Evolutionary conservation across 2,329 filamentous ascomycete species (phyloP).

Genomic region (Talaromyces piceae): DNA sequence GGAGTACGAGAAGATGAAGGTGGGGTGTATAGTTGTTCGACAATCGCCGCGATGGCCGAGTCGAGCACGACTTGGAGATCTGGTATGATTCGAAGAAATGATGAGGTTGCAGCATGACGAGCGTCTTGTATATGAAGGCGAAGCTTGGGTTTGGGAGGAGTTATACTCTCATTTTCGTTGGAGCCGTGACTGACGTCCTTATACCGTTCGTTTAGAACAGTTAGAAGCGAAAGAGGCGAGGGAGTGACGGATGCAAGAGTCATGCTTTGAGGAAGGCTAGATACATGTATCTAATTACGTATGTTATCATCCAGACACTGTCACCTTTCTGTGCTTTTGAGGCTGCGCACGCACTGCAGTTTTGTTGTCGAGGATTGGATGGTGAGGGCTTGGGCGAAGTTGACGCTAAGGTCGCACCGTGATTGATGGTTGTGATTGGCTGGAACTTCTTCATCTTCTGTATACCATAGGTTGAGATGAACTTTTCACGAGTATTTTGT

Average conservation of each 20-base stretch:
- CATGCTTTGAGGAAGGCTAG: neutral
- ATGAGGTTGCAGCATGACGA: conserved; percentile 49
- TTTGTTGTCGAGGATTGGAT: neutral
- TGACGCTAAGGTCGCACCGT: neutral
- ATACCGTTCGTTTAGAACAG: neutral
- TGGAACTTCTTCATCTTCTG: too few species aligned
- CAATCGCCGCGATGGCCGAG: conserved; percentile 58
- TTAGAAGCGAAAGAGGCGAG: conserved; percentile 5
- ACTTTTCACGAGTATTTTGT: too few species aligned
- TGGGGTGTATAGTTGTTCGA: conserved; percentile 61
- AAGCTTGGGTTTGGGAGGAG: conserved; percentile 8
- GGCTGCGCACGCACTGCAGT: neutral
- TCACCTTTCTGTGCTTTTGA: neutral
- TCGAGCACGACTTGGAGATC: conserved; percentile 53
- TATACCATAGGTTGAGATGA: too few species aligned
- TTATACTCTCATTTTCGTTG: neutral
- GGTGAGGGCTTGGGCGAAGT: neutral
- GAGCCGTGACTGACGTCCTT: neutral
- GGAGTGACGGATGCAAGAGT: conserved; percentile 3
- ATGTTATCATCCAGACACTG: neutral
- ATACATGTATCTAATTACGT: neutral
- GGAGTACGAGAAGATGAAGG: conserved; percentile 8
- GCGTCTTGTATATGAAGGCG: conserved; percentile 35
- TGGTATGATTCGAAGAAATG: conserved; percentile 63
- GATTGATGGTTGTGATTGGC: too few species aligned